These are phyloP conservation scores for Dothistroma pini DNA, from an alignment of 2,329 filamentous ascomycete species.

Conservation along the genomic window DNA sequence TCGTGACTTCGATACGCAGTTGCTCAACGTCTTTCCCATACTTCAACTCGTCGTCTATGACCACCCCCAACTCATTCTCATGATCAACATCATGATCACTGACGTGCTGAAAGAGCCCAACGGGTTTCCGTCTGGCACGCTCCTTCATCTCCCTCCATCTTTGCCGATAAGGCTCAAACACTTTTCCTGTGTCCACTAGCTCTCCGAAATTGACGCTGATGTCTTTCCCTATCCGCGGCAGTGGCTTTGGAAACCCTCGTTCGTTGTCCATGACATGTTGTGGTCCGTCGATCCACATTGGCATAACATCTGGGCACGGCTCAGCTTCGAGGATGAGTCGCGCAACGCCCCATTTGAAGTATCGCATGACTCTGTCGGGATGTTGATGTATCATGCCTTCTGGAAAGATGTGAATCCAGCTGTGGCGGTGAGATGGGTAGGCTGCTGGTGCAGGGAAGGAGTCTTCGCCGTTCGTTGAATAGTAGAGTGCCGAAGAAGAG, in stretches of 20 bases:
- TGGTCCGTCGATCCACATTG: conserved; percentile 91
- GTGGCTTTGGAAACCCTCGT: conserved; percentile 71
- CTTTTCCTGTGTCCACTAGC: conserved; percentile 64
- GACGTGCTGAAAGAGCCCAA: conserved; percentile 26
- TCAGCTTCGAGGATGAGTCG: conserved; percentile 86
- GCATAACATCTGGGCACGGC: conserved; percentile 81
- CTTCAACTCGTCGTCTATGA: conserved; percentile 64
- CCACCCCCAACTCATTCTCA: conserved; percentile 48
- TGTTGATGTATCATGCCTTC: conserved; percentile 94
- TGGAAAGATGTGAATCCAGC: conserved; percentile 94
- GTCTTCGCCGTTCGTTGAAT: conserved; percentile 65
- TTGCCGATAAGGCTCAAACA: conserved; percentile 72
- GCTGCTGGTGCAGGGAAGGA: conserved; percentile 67
- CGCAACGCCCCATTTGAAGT: conserved; percentile 98
- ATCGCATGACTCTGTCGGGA: conserved; percentile 72
- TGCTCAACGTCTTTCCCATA: conserved; percentile 70
- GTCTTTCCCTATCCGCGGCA: conserved; percentile 69
- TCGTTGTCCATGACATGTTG: conserved; percentile 85
- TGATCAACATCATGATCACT: background rate
- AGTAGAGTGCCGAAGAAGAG: conserved; percentile 52
- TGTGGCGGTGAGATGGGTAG: conserved; percentile 64
- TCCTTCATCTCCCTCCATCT: conserved; percentile 68
- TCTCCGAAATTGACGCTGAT: conserved; percentile 77
- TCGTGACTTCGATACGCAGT: conserved; percentile 75
- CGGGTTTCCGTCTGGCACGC: conserved; percentile 45